Evolutionary conservation across 2,329 filamentous ascomycete species (phyloP), one percentile per base, ranked within the genome.

Genomic region (Diaporthe velutina): DNA sequence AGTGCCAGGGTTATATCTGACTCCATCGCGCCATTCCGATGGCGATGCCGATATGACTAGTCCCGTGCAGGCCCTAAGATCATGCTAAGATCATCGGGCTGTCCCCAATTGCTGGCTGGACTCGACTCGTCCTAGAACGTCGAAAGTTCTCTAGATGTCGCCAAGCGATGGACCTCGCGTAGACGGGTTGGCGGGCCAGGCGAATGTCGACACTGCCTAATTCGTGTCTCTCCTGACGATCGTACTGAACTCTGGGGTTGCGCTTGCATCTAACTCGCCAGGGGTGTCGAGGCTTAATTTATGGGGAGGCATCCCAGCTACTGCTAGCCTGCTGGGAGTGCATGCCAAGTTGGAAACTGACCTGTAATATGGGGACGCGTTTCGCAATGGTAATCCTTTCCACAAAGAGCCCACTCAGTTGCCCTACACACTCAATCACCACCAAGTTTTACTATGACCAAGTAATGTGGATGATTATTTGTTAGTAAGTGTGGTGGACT

Each of bases 201-300:
- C 22, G 22, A 52, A 67, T 50, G 64, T 67, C 64, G 22, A 52
- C 64, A 52, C 45, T 52, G 48, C n/a, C 64, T 45, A 38, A 50
- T 28, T 67, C 9, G 22, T 38, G n/a, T 5, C 33, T 61, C 64
- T 48, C 64, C 64, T 67, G 64, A 67, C 64, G 64, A 67, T 67
- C 64, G 30, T 33, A 67, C 64, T 67, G 45, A 67, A 52, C 13
- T 52, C n/a, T 67, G 64, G 64, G 64, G 64, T 67, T 52, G 9
- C 30, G 52, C 22, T 3, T 25, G 22, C n/a, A 67, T 38, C 22
- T 52, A 19, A 52, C 45, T 67, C 28, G 45, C 9, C 30, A 67
- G 45, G 61, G 64, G 19, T 52, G 45, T 0, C 9, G 30, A 67
- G 30, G 64, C 64, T 67, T 67, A 67, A 38, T 38, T 52, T 52